Evolutionary conservation across 129 eudicot species (phyloP).

Genomic region (Logfia minima): DNA sequence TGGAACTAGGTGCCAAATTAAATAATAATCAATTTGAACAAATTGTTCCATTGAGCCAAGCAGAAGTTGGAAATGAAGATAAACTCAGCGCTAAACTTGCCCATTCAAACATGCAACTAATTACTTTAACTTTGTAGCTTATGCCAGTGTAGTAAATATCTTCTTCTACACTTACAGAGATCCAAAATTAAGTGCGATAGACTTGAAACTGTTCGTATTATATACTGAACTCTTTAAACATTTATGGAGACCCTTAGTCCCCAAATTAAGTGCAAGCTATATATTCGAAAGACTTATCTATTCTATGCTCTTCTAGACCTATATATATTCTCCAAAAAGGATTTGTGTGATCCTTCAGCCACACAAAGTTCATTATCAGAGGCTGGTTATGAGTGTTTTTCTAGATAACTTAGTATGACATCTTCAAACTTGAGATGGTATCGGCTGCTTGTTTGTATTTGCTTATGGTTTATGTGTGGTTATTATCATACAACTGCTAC

Average conservation of each 20-base stretch:
- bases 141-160: neutral
- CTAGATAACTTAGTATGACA: neutral
- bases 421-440: constrained; percentile 15
- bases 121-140: constrained; percentile 3
- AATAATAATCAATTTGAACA: neutral
- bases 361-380: neutral
- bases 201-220: neutral
- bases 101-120: constrained; percentile 5
- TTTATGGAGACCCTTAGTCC: neutral
- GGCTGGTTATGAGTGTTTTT: neutral
- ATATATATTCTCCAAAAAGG: neutral
- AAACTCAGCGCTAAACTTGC: neutral
- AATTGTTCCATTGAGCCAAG: neutral
- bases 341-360: neutral
- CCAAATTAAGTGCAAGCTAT: constrained; percentile 16
- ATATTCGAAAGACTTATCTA: neutral
- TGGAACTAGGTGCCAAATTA: too few species aligned
- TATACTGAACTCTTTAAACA: neutral
- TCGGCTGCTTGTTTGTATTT: constrained; percentile 21
- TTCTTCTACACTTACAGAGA: neutral
- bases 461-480: neutral
- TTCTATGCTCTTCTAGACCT: constrained; percentile 4
- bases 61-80: constrained; percentile 12
- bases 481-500: constrained; percentile 20
- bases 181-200: neutral